A percentile compares a stretch with the other conserved stretches of the same genome.
These are phyloP conservation scores for Pittosporum tobira DNA, from an alignment of 129 eudicot species.

Conservation along the genomic window DNA sequence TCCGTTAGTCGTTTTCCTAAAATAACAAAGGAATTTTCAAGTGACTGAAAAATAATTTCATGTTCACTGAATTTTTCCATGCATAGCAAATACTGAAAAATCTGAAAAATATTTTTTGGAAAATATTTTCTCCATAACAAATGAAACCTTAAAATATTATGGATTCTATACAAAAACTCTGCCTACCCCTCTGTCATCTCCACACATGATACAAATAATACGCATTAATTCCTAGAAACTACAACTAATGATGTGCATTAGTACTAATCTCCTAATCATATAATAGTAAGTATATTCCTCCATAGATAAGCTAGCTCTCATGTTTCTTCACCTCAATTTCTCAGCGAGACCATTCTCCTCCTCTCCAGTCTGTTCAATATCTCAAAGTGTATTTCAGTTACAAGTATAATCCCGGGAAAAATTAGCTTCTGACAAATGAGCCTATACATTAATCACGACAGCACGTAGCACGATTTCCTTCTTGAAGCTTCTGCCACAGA, in stretches of 20 bases:
- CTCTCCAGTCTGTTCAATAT: not conserved
- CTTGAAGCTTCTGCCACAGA: constrained; percentile 89
- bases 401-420: not conserved
- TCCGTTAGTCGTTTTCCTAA: no score
- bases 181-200: no score
- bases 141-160: no score
- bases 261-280: constrained; percentile 6
- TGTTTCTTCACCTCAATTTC: not conserved
- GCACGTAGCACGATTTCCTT: constrained; percentile 54
- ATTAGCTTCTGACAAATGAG: not conserved
- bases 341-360: not conserved
- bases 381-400: not conserved
- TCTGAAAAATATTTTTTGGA: no score
- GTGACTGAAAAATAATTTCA: no score
- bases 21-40: no score
- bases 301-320: not conserved
- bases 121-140: no score
- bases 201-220: no score
- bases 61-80: no score
- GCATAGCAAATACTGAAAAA: no score
- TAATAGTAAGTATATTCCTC: not conserved
- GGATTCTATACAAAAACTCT: no score
- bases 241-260: not conserved
- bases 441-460: constrained; percentile 47
- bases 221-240: constrained; percentile 1